Conservation (phyloP, 345 rosid genomes). For the Draba incana region DNA sequence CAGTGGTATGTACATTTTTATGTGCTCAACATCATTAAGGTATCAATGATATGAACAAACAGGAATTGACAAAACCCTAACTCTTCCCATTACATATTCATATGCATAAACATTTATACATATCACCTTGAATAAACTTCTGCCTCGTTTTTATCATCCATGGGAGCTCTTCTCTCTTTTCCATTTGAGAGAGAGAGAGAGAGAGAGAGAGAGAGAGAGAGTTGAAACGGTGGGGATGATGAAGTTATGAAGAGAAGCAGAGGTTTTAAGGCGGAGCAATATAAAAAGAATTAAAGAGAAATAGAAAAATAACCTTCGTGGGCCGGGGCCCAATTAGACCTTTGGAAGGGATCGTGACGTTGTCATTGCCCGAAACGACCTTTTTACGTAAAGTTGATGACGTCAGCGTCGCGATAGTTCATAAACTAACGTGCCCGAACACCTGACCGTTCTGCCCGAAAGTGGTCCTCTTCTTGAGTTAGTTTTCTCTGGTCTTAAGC, state of each 20-base stretch:
- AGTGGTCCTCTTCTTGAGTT: slow-evolving; percentile 29
- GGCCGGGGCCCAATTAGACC: slow-evolving; percentile 44
- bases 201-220: slow-evolving; percentile 17
- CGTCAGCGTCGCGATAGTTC: slow-evolving; percentile 32
- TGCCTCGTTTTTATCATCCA: slow-evolving; percentile 50
- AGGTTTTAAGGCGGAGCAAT: slow-evolving; percentile 18
- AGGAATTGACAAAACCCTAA: slow-evolving; percentile 36
- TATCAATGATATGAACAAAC: slow-evolving; percentile 22
- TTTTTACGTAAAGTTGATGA: slow-evolving; percentile 22
- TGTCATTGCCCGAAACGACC: slow-evolving; percentile 24
- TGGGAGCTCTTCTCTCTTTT: slow-evolving; percentile 42
- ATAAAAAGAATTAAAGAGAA: background rate
- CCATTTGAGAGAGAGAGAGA: slow-evolving; percentile 37
- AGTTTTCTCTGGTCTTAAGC: slow-evolving; percentile 24
- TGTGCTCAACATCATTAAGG: slow-evolving; percentile 1
- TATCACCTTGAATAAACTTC: slow-evolving; percentile 50
- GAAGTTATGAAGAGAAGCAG: slow-evolving; percentile 22
- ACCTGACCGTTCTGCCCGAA: slow-evolving; percentile 40
- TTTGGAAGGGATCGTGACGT: slow-evolving; percentile 33
- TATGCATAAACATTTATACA: background rate
- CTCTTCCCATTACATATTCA: background rate
- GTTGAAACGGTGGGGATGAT: slow-evolving; percentile 12
- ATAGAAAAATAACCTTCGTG: slow-evolving; percentile 28
- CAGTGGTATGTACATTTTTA: background rate
- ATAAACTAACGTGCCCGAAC: slow-evolving; percentile 36